These are phyloP conservation scores for Xylaria sp. DNA, from an alignment of 2,329 filamentous ascomycete species.

Conservation along the genomic window DNA sequence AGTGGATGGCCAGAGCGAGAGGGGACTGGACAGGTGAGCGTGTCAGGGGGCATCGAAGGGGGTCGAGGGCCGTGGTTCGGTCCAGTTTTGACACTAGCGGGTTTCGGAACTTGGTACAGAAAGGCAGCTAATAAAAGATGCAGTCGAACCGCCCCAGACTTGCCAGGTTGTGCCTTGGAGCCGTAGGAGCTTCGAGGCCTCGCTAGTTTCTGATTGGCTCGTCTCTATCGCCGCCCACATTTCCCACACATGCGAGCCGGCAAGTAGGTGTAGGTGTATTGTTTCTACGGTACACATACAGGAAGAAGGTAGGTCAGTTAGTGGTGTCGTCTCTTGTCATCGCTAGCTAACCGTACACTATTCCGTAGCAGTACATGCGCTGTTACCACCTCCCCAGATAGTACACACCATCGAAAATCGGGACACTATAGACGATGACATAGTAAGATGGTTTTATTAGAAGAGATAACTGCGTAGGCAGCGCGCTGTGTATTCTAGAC, in stretches of 20 bases:
- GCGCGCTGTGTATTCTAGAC: not conserved
- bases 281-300: not conserved
- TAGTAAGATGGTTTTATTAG: slow-evolving; percentile 11
- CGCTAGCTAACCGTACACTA: not conserved
- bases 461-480: not conserved
- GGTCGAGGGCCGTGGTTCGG: slow-evolving; percentile 14
- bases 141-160: slow-evolving; percentile 19
- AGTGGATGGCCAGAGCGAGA: slow-evolving; percentile 18
- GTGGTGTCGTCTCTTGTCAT: not conserved
- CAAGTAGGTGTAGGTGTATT: slow-evolving; percentile 7
- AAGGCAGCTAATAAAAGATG: slow-evolving; percentile 23
- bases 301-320: not conserved
- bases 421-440: too few species aligned
- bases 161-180: slow-evolving; percentile 18
- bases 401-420: slow-evolving; percentile 19
- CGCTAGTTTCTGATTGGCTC: slow-evolving; percentile 10
- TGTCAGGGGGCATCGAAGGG: slow-evolving; percentile 21
- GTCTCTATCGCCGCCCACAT: not conserved
- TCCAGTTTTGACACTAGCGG: slow-evolving; percentile 27
- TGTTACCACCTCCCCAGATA: slow-evolving; percentile 28
- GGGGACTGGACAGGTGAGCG: slow-evolving; percentile 20
- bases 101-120: slow-evolving; percentile 35
- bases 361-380: slow-evolving; percentile 15
- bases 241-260: slow-evolving; percentile 14
- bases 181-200: not conserved